These are phyloP conservation scores for Diospyros kaki DNA, from an alignment of 148 eudicot species.

Conservation along the genomic window DNA sequence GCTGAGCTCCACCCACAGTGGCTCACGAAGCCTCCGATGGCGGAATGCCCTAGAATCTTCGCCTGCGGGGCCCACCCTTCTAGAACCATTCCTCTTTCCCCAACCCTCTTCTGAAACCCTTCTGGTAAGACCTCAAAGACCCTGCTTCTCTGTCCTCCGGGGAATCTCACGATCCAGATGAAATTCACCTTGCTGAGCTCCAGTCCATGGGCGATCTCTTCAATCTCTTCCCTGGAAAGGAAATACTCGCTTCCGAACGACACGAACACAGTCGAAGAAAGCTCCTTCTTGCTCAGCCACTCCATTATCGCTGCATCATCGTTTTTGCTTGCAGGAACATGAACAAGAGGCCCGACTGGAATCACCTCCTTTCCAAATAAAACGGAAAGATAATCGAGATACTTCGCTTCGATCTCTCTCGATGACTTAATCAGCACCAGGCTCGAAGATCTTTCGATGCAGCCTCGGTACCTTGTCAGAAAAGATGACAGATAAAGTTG, in stretches of 20 bases:
- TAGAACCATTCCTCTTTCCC: too few relatives aligned
- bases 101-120: neutral
- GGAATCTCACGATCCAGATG: neutral
- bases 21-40: too few relatives aligned
- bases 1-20: too few relatives aligned
- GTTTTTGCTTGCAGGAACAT: neutral
- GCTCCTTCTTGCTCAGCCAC: neutral
- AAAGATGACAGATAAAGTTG: too few relatives aligned
- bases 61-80: too few relatives aligned
- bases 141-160: neutral
- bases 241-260: neutral
- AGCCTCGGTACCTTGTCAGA: neutral
- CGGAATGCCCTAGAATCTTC: too few relatives aligned
- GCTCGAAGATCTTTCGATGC: neutral
- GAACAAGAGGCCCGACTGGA: neutral
- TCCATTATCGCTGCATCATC: neutral
- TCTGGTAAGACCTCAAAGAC: neutral
- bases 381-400: neutral
- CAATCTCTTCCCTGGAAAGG: neutral
- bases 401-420: neutral
- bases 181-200: neutral
- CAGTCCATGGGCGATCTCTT: too few relatives aligned
- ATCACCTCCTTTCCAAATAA: neutral
- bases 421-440: neutral
- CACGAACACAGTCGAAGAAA: neutral